Conservation (phyloP, 129 eudicot genomes). For the Flaveria linearis region DNA sequence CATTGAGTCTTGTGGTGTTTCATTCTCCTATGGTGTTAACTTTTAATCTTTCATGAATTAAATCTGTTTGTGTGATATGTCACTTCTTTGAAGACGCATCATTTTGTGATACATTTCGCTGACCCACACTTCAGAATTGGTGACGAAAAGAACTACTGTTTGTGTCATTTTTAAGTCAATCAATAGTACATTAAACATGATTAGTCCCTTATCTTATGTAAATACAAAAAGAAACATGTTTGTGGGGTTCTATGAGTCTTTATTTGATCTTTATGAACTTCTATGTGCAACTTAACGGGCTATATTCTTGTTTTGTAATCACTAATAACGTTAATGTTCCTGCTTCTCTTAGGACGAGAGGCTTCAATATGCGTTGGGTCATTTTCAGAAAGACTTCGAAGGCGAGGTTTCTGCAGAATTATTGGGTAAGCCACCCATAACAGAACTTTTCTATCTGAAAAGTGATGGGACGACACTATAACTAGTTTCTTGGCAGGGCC, state of each 20-base stretch:
- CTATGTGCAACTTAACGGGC: neutral
- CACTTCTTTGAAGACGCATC: conserved; percentile 14
- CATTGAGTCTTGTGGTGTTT: neutral
- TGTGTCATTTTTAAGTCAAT: conserved; percentile 12
- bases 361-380: conserved; percentile 75
- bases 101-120: conserved; percentile 8
- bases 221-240: conserved; percentile 8
- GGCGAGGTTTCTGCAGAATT: conserved; percentile 59
- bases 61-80: conserved; percentile 1
- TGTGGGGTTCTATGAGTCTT: conserved; percentile 1
- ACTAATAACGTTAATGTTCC: conserved; percentile 25
- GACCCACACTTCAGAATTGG: neutral
- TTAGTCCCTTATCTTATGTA: neutral
- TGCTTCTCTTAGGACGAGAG: conserved; percentile 63
- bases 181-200: conserved; percentile 5
- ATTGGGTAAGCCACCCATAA: conserved; percentile 61
- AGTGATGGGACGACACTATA: conserved; percentile 28
- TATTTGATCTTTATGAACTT: conserved; percentile 18
- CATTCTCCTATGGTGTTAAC: neutral
- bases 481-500: conserved; percentile 61
- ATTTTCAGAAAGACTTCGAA: conserved; percentile 77
- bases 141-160: conserved; percentile 1
- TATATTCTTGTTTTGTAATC: neutral
- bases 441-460: conserved; percentile 16
- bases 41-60: neutral